Evolutionary conservation across 2,329 filamentous ascomycete species (phyloP).

Genomic region (Arachnopeziza araneosa): DNA sequence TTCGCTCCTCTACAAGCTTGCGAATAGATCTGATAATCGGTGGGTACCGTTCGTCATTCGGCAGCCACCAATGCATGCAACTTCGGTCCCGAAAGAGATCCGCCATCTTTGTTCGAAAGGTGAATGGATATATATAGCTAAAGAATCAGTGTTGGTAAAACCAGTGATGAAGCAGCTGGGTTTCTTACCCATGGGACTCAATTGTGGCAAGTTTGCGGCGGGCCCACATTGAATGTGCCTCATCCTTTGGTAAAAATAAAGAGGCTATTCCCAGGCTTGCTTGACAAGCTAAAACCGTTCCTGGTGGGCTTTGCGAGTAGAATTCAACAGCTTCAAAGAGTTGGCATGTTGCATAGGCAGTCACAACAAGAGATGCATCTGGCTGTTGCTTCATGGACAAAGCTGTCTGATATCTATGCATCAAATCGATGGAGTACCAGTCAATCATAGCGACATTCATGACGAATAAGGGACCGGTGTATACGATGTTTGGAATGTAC

Average conservation of each 20-base stretch:
- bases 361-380: neutral
- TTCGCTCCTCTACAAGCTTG: slow-evolving; percentile 74
- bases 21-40: slow-evolving; percentile 71
- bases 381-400: slow-evolving; percentile 39
- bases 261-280: slow-evolving; percentile 69
- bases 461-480: slow-evolving; percentile 63
- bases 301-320: slow-evolving; percentile 65
- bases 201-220: slow-evolving; percentile 72
- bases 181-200: slow-evolving; percentile 69
- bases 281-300: slow-evolving; percentile 67
- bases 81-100: slow-evolving; percentile 67
- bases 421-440: slow-evolving; percentile 70
- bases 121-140: slow-evolving; percentile 78
- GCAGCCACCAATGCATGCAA: slow-evolving; percentile 82
- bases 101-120: slow-evolving; percentile 69
- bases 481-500: slow-evolving; percentile 63
- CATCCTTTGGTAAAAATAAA: slow-evolving; percentile 74
- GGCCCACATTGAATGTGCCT: slow-evolving; percentile 70
- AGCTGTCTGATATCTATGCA: slow-evolving; percentile 72
- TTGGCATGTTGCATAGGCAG: slow-evolving; percentile 65
- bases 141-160: slow-evolving; percentile 6
- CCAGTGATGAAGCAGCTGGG: neutral
- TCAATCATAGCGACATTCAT: slow-evolving; percentile 73
- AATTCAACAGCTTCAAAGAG: slow-evolving; percentile 73
- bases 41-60: slow-evolving; percentile 70